Percentiles rank a stretch among this genome's conserved stretches.
These are phyloP conservation scores for Trichoderma atroviride DNA, from an alignment of 2,329 filamentous ascomycete species.

Conservation along the genomic window DNA sequence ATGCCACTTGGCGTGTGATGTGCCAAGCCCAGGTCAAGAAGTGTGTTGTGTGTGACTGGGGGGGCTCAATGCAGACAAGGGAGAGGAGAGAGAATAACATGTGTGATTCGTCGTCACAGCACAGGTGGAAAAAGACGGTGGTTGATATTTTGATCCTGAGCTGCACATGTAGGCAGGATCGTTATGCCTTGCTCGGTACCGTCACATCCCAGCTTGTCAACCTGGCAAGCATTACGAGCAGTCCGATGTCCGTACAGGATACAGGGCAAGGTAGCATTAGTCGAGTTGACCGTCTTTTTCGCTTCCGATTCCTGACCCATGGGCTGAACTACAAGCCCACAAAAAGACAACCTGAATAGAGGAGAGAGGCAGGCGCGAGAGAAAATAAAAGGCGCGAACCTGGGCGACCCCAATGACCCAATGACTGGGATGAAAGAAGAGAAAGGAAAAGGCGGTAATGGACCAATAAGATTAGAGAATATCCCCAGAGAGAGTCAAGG, in stretches of 20 bases:
- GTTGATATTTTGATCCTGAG: slow-evolving; percentile 3
- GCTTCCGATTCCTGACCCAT: slow-evolving; percentile 13
- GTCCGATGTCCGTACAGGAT: background rate
- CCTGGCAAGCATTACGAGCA: background rate
- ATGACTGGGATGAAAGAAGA: background rate
- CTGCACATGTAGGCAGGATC: slow-evolving; percentile 19
- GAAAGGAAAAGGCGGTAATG: background rate
- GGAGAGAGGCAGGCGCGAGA: background rate
- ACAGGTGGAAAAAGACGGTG: background rate
- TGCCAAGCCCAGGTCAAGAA: background rate
- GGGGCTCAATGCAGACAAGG: slow-evolving; percentile 8
- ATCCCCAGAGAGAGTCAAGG: background rate
- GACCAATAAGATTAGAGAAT: background rate
- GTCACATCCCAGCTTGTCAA: background rate
- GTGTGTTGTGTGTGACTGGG: background rate
- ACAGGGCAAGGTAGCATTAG: slow-evolving; percentile 5
- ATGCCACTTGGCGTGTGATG: background rate
- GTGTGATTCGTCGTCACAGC: slow-evolving; percentile 6
- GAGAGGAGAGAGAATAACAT: background rate
- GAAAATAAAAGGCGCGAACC: background rate
- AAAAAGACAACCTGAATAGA: slow-evolving; percentile 11
- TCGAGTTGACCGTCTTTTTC: slow-evolving; percentile 27
- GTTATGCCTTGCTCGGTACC: slow-evolving; percentile 13
- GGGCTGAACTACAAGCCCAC: slow-evolving; percentile 25
- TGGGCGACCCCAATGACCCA: background rate